Conservation (phyloP, 2,329 filamentous ascomycete species). For the Colletotrichum plurivorum region DNA sequence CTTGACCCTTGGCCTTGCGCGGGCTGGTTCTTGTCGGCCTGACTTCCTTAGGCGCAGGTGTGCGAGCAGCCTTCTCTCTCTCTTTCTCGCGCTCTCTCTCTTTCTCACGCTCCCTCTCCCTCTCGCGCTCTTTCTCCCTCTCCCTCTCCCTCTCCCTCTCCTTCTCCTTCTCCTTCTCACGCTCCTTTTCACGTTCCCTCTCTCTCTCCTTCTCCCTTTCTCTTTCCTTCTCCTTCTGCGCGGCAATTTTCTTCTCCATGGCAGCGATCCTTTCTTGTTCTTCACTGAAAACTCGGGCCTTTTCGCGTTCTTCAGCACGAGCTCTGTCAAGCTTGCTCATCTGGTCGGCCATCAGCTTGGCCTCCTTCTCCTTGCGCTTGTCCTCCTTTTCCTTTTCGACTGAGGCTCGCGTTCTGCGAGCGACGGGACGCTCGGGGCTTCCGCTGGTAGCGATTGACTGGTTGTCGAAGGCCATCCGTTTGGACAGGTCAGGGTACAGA, state of each 20-base stretch:
- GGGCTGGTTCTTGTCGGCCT: constrained; percentile 67
- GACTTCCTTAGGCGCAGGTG: constrained; percentile 54
- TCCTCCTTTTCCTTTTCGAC: constrained; percentile 74
- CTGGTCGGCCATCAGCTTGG: constrained; percentile 72
- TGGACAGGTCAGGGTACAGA: constrained; percentile 63
- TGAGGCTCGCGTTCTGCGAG: constrained; percentile 70
- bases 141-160: constrained; percentile 28
- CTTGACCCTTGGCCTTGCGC: constrained; percentile 59
- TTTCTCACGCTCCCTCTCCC: constrained; percentile 41
- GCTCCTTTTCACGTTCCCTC: constrained; percentile 39
- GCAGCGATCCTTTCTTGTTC: constrained; percentile 68
- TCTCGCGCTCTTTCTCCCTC: constrained; percentile 26
- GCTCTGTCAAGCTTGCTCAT: constrained; percentile 76
- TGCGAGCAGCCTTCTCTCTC: constrained; percentile 46
- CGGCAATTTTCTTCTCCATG: constrained; percentile 67
- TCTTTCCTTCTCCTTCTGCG: constrained; percentile 68
- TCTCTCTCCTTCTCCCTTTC: constrained; percentile 45
- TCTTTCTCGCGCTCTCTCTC: not conserved
- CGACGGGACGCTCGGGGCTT: constrained; percentile 61
- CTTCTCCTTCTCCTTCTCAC: constrained; percentile 12
- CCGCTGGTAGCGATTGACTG: constrained; percentile 46
- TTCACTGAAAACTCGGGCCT: constrained; percentile 71
- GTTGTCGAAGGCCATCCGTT: constrained; percentile 49
- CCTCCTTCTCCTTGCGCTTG: constrained; percentile 76
- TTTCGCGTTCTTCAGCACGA: constrained; percentile 79